Conservation (phyloP, 2,329 filamentous ascomycete species). For the Nemania diffusa region DNA sequence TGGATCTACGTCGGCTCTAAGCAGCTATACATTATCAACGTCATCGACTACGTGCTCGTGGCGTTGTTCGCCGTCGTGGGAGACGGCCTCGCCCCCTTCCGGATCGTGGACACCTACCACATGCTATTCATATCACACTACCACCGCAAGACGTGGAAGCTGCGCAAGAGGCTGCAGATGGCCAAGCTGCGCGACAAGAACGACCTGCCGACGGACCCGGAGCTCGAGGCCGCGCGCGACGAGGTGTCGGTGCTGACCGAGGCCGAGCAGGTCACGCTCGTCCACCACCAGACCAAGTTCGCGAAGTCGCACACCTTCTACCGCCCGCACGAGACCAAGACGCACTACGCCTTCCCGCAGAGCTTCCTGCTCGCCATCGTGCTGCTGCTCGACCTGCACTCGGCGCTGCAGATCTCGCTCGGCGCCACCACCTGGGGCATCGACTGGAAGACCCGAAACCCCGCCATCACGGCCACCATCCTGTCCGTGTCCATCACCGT, state of each 20-base stretch:
- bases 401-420: constrained; percentile 80
- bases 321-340: constrained; percentile 86
- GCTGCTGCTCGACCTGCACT: constrained; percentile 82
- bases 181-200: constrained; percentile 74
- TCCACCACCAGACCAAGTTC: constrained; percentile 83
- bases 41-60: constrained; percentile 77
- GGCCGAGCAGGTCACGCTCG: constrained; percentile 74
- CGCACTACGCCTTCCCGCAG: constrained; percentile 82
- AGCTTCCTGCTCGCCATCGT: constrained; percentile 79
- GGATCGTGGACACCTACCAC: constrained; percentile 85
- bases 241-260: constrained; percentile 70
- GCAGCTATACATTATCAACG: constrained; percentile 75
- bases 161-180: constrained; percentile 69
- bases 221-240: constrained; percentile 57
- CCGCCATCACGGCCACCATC: constrained; percentile 81
- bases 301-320: constrained; percentile 88
- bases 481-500: constrained; percentile 81
- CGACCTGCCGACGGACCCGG: constrained; percentile 66
- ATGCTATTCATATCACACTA: constrained; percentile 86
- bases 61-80: constrained; percentile 77
- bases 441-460: constrained; percentile 73
- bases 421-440: constrained; percentile 84
- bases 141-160: constrained; percentile 70
- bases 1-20: constrained; percentile 85
- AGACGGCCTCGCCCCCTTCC: constrained; percentile 78